phyloP scores from a whole-genome alignment of 805 yeast species.

The Teunomyces kruisii region DNA sequence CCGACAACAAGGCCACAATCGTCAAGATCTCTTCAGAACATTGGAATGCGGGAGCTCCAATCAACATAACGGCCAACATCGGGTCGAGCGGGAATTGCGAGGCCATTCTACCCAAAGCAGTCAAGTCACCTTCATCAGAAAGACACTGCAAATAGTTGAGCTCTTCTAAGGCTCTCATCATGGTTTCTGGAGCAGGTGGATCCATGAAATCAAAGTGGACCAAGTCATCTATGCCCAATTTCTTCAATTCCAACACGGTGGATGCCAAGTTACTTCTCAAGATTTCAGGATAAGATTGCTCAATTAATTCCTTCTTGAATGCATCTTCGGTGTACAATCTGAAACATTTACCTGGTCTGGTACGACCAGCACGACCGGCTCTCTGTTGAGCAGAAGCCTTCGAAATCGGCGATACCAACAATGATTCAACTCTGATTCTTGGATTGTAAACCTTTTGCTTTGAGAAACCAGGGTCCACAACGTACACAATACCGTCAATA shows the following conservation, averaged over 20 bases:
- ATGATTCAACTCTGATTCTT: constrained; percentile 89
- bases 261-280: constrained; percentile 86
- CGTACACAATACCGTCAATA: constrained; percentile 95
- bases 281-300: constrained; percentile 95
- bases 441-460: constrained; percentile 97
- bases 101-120: constrained; percentile 85
- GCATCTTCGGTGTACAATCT: constrained; percentile 96
- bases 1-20: constrained; percentile 86
- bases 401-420: constrained; percentile 92
- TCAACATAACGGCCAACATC: constrained; percentile 87
- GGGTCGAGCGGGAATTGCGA: constrained; percentile 96
- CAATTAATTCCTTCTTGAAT: constrained; percentile 87
- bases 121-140: constrained; percentile 87
- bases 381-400: constrained; percentile 98
- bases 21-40: constrained; percentile 89
- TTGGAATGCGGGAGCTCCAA: constrained; percentile 78
- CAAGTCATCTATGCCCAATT: constrained; percentile 90
- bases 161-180: constrained; percentile 98
- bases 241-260: constrained; percentile 89
- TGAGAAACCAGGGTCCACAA: constrained; percentile 95
- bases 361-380: constrained; percentile 99
- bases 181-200: constrained; percentile 99
- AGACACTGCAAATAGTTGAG: constrained; percentile 86
- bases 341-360: constrained; percentile 97
- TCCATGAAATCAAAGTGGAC: constrained; percentile 99